Percentiles rank a stretch among this genome's conserved stretches.
Evolutionary conservation across 192 early-diverging fungal species (phyloP).

Genomic region (Chytriomyces hyalinus): DNA sequence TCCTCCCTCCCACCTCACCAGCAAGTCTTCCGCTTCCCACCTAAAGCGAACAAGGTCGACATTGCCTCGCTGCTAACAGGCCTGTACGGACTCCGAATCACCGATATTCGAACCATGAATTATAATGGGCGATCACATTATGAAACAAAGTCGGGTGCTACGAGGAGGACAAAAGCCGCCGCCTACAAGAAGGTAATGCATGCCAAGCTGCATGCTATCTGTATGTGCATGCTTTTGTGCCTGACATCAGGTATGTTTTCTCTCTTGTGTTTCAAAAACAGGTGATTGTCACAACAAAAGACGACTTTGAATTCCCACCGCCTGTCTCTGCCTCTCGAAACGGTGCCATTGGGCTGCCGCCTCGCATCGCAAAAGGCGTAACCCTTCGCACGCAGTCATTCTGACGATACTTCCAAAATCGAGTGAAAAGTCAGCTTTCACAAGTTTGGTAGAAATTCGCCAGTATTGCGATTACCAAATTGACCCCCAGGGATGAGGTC

Average conservation of each 20-base stretch:
- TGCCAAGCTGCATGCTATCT: no score
- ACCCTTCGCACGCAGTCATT: no score
- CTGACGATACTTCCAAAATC: no score
- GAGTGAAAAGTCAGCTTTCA: no score
- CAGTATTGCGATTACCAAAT: no score
- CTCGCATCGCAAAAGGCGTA: constrained; percentile 29
- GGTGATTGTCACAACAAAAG: constrained; percentile 71
- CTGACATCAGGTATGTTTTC: no score
- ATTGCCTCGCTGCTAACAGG: constrained; percentile 83
- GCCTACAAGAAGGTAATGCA: constrained; percentile 58
- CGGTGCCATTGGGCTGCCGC: constrained; percentile 39
- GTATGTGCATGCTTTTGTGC: no score
- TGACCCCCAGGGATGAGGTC: no score
- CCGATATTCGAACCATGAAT: constrained; percentile 89
- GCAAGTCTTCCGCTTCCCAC: constrained; percentile 89
- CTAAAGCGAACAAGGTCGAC: constrained; percentile 91
- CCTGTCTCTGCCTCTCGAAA: constrained; percentile 36
- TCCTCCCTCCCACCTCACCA: constrained; percentile 82
- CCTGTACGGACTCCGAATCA: constrained; percentile 81
- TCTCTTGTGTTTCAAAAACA: no score
- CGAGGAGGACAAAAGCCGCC: constrained; percentile 20
- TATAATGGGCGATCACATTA: constrained; percentile 66
- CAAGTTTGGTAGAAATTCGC: no score
- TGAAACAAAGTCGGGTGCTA: constrained; percentile 36
- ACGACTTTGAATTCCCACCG: constrained; percentile 68